Conservation (phyloP, 768 basidiomycete genomes). For the Peribolospora baueri region DNA sequence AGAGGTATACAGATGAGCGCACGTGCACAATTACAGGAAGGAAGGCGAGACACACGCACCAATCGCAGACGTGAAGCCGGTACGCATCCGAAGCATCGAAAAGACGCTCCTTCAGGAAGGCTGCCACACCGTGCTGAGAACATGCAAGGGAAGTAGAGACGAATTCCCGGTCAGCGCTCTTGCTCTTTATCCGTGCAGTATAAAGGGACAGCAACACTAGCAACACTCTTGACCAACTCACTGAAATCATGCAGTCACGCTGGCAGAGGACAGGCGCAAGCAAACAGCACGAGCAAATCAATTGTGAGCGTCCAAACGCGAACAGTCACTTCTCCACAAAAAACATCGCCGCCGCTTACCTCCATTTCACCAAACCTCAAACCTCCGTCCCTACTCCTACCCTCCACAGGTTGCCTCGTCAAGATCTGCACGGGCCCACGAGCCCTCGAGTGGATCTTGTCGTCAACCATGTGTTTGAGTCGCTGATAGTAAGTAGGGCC, state of each 20-base stretch:
- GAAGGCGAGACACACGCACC: slow-evolving; percentile 30
- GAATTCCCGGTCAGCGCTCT: too few relatives aligned
- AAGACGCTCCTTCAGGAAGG: slow-evolving; percentile 77
- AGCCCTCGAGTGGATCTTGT: slow-evolving; percentile 96
- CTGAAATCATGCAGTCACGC: slow-evolving; percentile 96
- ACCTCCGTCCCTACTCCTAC: slow-evolving; percentile 94
- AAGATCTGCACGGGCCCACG: slow-evolving; percentile 93
- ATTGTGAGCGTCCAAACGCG: background rate
- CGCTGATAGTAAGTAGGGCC: slow-evolving; percentile 98
- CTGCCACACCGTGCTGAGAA: slow-evolving; percentile 63
- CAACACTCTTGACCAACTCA: too few relatives aligned
- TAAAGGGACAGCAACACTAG: too few relatives aligned
- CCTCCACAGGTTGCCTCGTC: slow-evolving; percentile 92
- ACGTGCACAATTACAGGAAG: background rate
- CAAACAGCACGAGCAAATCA: background rate
- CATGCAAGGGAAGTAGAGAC: too few relatives aligned
- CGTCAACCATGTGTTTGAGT: slow-evolving; percentile 98
- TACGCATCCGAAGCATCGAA: slow-evolving; percentile 85
- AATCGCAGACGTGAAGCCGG: slow-evolving; percentile 84
- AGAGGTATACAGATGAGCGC: slow-evolving; percentile 4
- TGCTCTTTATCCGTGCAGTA: too few relatives aligned
- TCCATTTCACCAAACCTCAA: slow-evolving; percentile 97
- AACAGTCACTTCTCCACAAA: background rate
- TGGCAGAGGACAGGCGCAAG: background rate
- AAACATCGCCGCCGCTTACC: too few relatives aligned